phyloP scores from a whole-genome alignment of 352 stramenopile genomes.

The Phytophthora tentaculata region DNA sequence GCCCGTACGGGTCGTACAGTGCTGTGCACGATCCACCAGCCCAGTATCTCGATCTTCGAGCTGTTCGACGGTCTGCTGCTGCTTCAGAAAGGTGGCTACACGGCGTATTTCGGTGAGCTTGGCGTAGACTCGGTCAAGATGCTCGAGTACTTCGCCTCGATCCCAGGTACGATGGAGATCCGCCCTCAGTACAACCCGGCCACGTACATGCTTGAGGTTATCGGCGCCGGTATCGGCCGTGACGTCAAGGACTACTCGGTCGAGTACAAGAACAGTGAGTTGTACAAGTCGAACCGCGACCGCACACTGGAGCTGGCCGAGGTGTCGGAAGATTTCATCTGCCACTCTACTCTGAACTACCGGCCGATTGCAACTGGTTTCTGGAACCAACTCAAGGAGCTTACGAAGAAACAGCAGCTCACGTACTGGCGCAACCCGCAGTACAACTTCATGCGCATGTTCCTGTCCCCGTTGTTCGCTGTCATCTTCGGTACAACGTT shows the following conservation, averaged over 20 bases:
- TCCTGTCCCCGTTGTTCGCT: conserved; percentile 57
- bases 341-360: conserved; percentile 59
- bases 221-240: conserved; percentile 24
- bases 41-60: conserved; percentile 91
- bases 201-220: conserved; percentile 21
- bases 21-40: conserved; percentile 64
- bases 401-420: conserved; percentile 43
- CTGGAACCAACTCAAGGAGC: conserved; percentile 43
- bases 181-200: conserved; percentile 25
- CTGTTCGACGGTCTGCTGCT: conserved; percentile 91
- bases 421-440: conserved; percentile 62
- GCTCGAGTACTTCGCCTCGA: conserved; percentile 88
- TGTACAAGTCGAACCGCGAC: conserved; percentile 36
- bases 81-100: conserved; percentile 63
- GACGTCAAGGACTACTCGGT: conserved; percentile 26
- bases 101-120: conserved; percentile 89
- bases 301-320: conserved; percentile 23
- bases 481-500: conserved; percentile 47
- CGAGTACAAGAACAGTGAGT: conserved; percentile 39
- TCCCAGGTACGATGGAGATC: conserved; percentile 61
- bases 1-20: conserved; percentile 88
- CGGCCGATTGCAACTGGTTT: conserved; percentile 48
- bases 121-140: conserved; percentile 80
- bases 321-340: conserved; percentile 36
- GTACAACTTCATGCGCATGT: conserved; percentile 66